Evolutionary conservation across 345 rosid genomes (phyloP).

Genomic region (Pistacia atlantica): DNA sequence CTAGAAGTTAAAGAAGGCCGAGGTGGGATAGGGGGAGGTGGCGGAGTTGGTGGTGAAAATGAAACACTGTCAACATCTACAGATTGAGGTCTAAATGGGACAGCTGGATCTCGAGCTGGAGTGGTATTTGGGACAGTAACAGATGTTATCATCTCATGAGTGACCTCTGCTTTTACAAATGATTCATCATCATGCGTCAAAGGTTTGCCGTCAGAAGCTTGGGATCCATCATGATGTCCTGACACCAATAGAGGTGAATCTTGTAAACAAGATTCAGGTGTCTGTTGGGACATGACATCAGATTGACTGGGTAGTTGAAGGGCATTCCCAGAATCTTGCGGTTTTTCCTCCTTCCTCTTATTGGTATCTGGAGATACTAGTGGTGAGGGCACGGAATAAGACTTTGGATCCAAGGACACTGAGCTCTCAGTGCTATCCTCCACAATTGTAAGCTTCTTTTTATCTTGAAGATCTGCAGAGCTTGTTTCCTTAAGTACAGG

Average conservation of each 20-base stretch:
- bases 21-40: constrained; percentile 31
- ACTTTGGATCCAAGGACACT: constrained; percentile 37
- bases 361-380: constrained; percentile 27
- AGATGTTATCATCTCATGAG: constrained; percentile 18
- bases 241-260: constrained; percentile 33
- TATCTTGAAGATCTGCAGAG: constrained; percentile 44
- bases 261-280: constrained; percentile 24
- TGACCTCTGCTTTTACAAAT: constrained; percentile 23
- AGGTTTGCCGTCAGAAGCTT: constrained; percentile 30
- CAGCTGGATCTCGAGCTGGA: background rate
- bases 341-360: constrained; percentile 12
- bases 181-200: constrained; percentile 27
- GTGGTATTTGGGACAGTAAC: constrained; percentile 18
- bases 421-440: constrained; percentile 39
- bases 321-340: constrained; percentile 22
- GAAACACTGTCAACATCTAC: constrained; percentile 25
- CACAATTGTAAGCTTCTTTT: constrained; percentile 28
- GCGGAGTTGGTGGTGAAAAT: constrained; percentile 34
- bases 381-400: constrained; percentile 28
- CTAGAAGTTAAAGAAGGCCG: constrained; percentile 23
- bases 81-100: constrained; percentile 22
- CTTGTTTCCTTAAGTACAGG: constrained; percentile 41
- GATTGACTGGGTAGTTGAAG: constrained; percentile 24
- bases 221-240: constrained; percentile 41
- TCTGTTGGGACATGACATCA: constrained; percentile 23